phyloP scores from a whole-genome alignment of 768 basidiomycete species.

The Epithele typhae region DNA sequence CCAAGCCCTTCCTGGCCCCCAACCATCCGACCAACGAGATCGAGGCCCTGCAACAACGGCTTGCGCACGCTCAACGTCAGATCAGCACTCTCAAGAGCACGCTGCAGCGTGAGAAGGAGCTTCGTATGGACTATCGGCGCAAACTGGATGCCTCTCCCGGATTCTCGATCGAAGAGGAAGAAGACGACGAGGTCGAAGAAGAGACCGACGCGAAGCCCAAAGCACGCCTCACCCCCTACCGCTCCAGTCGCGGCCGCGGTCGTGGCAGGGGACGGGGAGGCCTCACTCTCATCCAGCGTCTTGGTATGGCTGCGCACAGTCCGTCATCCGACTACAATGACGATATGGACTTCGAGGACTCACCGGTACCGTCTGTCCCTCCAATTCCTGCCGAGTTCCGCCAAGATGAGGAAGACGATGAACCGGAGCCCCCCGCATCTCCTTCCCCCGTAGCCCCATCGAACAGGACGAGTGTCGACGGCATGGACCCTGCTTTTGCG shows the following conservation, averaged over 20 bases:
- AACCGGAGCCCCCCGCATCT: conserved; percentile 28
- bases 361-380: conserved; percentile 29
- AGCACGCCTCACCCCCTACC: conserved; percentile 51
- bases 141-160: conserved; percentile 44
- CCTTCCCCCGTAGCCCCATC: conserved; percentile 41
- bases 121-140: conserved; percentile 62
- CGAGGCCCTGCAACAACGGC: conserved; percentile 72
- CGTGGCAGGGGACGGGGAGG: conserved; percentile 47
- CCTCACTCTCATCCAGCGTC: conserved; percentile 59
- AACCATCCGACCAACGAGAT: conserved; percentile 79
- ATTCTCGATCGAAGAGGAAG: conserved; percentile 40
- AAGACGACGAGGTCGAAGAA: conserved; percentile 35
- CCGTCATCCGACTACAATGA: conserved; percentile 48
- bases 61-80: conserved; percentile 85
- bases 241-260: conserved; percentile 46
- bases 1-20: conserved; percentile 59
- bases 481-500: conserved; percentile 85
- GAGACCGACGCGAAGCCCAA: conserved; percentile 30
- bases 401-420: conserved; percentile 40
- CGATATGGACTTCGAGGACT: conserved; percentile 22
- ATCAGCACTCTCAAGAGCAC: conserved; percentile 78
- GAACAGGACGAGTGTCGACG: conserved; percentile 72
- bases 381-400: conserved; percentile 31
- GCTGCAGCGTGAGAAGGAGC: conserved; percentile 78
- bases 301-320: conserved; percentile 53